Base-by-base conservation (phyloP, 331 rosid species). In the Rhamnella rubrinervis region DNA sequence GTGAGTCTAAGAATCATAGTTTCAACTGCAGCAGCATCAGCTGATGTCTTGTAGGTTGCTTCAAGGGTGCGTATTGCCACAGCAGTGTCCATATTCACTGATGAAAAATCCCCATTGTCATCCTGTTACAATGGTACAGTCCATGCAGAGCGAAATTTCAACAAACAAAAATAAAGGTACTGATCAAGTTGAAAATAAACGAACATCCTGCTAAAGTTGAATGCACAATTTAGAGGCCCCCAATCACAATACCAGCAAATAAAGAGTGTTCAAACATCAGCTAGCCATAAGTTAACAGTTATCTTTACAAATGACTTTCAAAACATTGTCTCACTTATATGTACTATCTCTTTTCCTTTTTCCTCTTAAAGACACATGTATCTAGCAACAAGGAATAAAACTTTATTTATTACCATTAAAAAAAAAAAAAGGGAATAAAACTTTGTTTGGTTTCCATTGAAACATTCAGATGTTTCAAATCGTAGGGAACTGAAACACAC, bases 1-100 rank as follows among this genome's bases (percentile, higher is more conserved):
- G 90, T 85, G 72, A 93, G 95, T 77, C 86, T 91, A 75, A 83
- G 40, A 78, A 92, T 87, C 96, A 86, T 89, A 58, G 89, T 89
- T 86, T 93, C 98, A 78, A 87, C 97, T 0, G 98, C 82, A 75
- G 85, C 88, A 65, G 98, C 97, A 80, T 91, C 98, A 21, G 95
- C 91, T 19, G 98, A 93, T 77, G 98, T 80, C 81, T 89, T 91
- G 73, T 87, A 93, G 19, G 97, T 93, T 44, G 98, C 97, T 85
- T 93, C 97, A 60, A 93, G 97, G 53, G 98, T 93, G 61, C 97
- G 95, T 71, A 93, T 93, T 55, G 98, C 98, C 68, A 93, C 98
- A 65, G 98, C 97, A 35, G 98, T 93, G 77, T 93, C 98, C 98
- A 93, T 93, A 78, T 93, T 93, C 65, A 93, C 98, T 0, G 98